These are phyloP conservation scores for Chaetoceros tenuissimus DNA, from an alignment of 108 stramenopile genomes.

Conservation along the genomic window DNA sequence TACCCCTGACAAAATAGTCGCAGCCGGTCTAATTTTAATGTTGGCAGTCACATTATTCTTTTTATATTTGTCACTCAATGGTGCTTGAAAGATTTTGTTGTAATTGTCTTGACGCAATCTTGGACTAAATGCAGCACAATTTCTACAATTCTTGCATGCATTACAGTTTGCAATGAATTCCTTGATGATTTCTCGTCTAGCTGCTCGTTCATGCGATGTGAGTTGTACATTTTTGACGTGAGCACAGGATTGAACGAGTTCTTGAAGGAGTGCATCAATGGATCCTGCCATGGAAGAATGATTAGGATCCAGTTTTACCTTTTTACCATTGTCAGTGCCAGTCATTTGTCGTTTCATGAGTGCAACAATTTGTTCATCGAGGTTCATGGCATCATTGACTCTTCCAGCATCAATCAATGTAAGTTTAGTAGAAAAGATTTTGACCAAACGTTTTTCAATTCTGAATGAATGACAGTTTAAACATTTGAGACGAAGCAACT, in stretches of 20 bases:
- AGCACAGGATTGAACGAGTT: conserved; percentile 1
- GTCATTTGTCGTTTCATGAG: conserved; percentile 12
- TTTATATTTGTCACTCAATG: conserved; percentile 27
- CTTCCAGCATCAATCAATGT: conserved; percentile 47
- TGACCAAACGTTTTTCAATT: conserved; percentile 19
- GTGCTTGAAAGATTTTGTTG: conserved; percentile 89
- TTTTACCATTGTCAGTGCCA: conserved; percentile 6
- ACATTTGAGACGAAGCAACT: conserved; percentile 87
- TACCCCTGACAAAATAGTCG: conserved; percentile 15
- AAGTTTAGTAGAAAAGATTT: conserved; percentile 54
- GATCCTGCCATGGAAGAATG: conserved; percentile 5
- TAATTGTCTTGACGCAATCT: conserved; percentile 89
- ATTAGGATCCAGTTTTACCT: conserved; percentile 6
- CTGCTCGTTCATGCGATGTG: conserved; percentile 55
- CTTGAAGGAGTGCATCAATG: conserved; percentile 30
- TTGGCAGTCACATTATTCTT: conserved; percentile 52
- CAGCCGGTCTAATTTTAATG: conserved; percentile 57
- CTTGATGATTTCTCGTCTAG: conserved; percentile 50
- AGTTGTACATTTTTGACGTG: background rate
- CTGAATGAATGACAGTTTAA: conserved; percentile 87
- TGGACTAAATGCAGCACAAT: conserved; percentile 84
- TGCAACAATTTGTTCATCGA: conserved; percentile 54
- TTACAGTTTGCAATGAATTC: conserved; percentile 58
- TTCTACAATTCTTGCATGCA: conserved; percentile 59
- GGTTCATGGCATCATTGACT: conserved; percentile 35